Evolutionary conservation across 306 rosid species (phyloP).

Genomic region (Quercus parvula): DNA sequence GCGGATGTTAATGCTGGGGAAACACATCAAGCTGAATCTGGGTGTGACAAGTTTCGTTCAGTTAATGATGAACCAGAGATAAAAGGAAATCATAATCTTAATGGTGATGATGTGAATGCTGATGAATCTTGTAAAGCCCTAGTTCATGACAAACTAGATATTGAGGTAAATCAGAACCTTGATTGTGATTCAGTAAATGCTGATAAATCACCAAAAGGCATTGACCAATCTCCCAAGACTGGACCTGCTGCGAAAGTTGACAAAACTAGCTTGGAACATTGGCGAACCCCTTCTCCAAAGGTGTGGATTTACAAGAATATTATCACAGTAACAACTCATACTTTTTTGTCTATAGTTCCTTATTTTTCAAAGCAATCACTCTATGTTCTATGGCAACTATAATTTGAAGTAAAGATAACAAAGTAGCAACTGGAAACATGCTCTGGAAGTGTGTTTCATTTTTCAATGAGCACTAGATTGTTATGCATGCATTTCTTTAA

Average conservation of each 20-base stretch:
- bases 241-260: conserved; percentile 26
- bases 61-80: conserved; percentile 17
- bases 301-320: conserved; percentile 25
- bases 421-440: neutral
- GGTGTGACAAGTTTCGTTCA: conserved; percentile 11
- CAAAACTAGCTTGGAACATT: conserved; percentile 29
- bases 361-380: neutral
- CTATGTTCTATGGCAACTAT: neutral
- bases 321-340: neutral
- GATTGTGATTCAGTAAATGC: conserved; percentile 11
- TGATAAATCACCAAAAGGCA: conserved; percentile 16
- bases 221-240: conserved; percentile 16
- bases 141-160: conserved; percentile 5
- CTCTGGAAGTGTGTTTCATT: neutral
- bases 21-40: conserved; percentile 28
- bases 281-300: conserved; percentile 34
- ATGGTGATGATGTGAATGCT: conserved; percentile 14
- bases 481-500: neutral
- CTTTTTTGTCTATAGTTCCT: neutral
- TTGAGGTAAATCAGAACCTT: neutral
- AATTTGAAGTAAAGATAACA: neutral
- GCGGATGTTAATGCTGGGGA: conserved; percentile 27
- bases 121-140: conserved; percentile 3
- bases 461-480: neutral
- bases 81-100: neutral